These are phyloP conservation scores for Paraphaeosphaeria sporulosa DNA, from an alignment of 2,329 filamentous ascomycete species.

Conservation along the genomic window DNA sequence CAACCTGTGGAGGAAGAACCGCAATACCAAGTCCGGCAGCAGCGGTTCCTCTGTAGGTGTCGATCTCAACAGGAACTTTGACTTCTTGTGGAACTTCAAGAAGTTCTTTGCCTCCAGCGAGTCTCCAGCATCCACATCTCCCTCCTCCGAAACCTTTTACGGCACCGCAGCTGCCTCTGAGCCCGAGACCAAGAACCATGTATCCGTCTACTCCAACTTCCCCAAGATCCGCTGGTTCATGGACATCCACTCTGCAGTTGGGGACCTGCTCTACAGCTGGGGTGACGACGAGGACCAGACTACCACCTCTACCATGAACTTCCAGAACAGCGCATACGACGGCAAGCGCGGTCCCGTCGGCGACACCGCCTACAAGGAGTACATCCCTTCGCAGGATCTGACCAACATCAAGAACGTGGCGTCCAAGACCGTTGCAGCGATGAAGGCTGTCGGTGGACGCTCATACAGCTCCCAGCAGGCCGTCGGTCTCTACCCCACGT, in stretches of 20 bases:
- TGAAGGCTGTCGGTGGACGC: constrained; percentile 49
- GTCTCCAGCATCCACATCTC: constrained; percentile 52
- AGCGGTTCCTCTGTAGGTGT: constrained; percentile 39
- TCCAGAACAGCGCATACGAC: constrained; percentile 62
- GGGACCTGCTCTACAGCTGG: constrained; percentile 64
- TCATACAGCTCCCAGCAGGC: constrained; percentile 42
- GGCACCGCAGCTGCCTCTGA: constrained; percentile 63
- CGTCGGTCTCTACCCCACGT: constrained; percentile 49
- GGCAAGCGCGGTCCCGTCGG: constrained; percentile 58
- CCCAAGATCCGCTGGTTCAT: constrained; percentile 63
- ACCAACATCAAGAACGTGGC: constrained; percentile 45
- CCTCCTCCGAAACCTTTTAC: constrained; percentile 59
- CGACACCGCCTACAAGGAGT: constrained; percentile 61
- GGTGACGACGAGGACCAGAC: constrained; percentile 63
- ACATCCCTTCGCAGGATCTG: constrained; percentile 47
- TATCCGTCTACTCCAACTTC: constrained; percentile 61
- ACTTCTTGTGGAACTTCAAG: constrained; percentile 64
- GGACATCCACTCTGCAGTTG: constrained; percentile 65
- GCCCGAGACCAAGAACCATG: constrained; percentile 63
- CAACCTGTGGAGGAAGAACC: constrained; percentile 48
- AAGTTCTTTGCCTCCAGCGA: constrained; percentile 54
- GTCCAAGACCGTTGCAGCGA: constrained; percentile 42
- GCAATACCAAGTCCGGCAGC: constrained; percentile 49
- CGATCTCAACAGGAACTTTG: constrained; percentile 54
- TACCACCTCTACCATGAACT: constrained; percentile 57